Evolutionary conservation across 1,284 basidiomycete genomes (phyloP).

Genomic region (Earliella scabrosa): DNA sequence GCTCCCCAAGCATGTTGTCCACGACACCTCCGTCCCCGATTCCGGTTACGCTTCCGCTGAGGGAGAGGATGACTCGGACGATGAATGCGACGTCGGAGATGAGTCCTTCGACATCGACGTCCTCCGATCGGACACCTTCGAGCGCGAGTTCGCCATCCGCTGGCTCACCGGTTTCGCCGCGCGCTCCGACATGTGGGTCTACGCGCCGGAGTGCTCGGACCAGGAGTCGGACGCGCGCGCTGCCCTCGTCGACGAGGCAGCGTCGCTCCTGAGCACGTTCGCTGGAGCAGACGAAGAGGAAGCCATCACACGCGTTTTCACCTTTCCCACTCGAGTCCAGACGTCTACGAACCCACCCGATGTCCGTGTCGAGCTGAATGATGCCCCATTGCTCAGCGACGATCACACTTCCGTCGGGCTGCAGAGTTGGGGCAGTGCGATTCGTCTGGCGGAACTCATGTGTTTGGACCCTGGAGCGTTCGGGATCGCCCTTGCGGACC

Average conservation of each 20-base stretch:
- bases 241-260: constrained; percentile 54
- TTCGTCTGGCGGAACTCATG: constrained; percentile 75
- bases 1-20: constrained; percentile 36
- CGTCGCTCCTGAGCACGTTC: constrained; percentile 62
- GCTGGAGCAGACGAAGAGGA: constrained; percentile 43
- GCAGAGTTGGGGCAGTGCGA: constrained; percentile 88
- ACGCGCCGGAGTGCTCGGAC: constrained; percentile 30
- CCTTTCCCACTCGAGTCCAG: constrained; percentile 41
- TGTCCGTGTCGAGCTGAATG: constrained; percentile 70
- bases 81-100: constrained; percentile 34
- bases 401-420: constrained; percentile 87
- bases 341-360: neutral
- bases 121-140: constrained; percentile 52
- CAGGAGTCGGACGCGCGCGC: constrained; percentile 40
- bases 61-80: constrained; percentile 48
- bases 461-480: constrained; percentile 58
- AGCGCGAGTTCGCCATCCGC: constrained; percentile 56
- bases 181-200: constrained; percentile 58
- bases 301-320: constrained; percentile 56
- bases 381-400: constrained; percentile 68
- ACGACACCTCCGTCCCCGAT: constrained; percentile 51
- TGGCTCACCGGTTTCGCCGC: constrained; percentile 69
- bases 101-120: constrained; percentile 41
- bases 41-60: constrained; percentile 70
- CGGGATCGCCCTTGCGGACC: constrained; percentile 34